Evolutionary conservation across 257 asterid genomes (phyloP), one percentile per base, ranked within the genome.

Genomic region (Ilex asprella): DNA sequence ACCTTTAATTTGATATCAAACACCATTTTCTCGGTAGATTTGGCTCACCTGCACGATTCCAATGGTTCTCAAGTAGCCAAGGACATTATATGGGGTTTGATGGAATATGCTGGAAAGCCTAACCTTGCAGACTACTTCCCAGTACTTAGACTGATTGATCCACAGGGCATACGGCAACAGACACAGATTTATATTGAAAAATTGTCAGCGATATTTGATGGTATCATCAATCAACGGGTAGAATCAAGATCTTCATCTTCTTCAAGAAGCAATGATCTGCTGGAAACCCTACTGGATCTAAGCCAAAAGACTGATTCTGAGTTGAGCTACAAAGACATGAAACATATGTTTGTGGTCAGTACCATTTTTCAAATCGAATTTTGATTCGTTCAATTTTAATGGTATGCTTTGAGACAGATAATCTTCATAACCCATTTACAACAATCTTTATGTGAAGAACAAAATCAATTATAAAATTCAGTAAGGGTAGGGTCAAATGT

Each of bases 11-110:
- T 71, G 39, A 30, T 75, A 0, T 68, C 73, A 0, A 65, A 56
- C 69, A 71, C 74, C 0, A 65, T 67, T 31, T 75, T 75, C 61
- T 75, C 81, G 0, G 47, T 60, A 21, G 81, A 76, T 29, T 67
- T 71, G 59, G 68, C 77, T n/a, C 58, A 61, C 8, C 27, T 21
- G 27, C 73, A 56, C 11, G 70, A 53, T 29, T 52, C 70, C 1
- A 21, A 39, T 29, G 52, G 71, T 0, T 12, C 73, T 54, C 68
- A 65, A 27, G 72, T 71, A 30, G 7, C 67, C 53, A 69, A 55
- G 72, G 70, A 71, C 3, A 15, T 41, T n/a, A 65, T 64, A 6
- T 49, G 54, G 14, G 54, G 5, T 12, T 6, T 12, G 14, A 49
- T 49, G 54, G 54, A 49, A 15, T 49, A 12, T 49, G 10, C 0